Percentiles rank a stretch among this genome's conserved stretches.
Evolutionary conservation across 805 yeast species (phyloP).

Genomic region (Candida ortonii): DNA sequence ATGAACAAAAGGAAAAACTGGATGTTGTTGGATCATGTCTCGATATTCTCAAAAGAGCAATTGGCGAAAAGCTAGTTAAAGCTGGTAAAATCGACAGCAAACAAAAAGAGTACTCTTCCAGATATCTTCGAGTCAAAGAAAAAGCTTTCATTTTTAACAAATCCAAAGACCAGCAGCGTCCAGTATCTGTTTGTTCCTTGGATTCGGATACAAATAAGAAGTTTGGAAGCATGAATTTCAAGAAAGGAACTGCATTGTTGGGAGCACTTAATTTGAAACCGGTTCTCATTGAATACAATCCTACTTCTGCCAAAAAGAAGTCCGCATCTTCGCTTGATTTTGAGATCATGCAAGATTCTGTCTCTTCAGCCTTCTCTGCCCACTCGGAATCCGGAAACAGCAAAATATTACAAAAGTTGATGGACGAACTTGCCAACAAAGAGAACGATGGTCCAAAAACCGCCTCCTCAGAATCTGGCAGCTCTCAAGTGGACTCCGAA

Average conservation of each 20-base stretch:
- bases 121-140: conserved; percentile 10
- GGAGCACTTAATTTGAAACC: conserved; percentile 26
- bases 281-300: conserved; percentile 27
- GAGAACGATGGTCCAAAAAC: conserved; percentile 22
- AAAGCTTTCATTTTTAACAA: conserved; percentile 1
- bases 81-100: conserved; percentile 4
- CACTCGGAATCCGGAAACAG: conserved; percentile 14
- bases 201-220: not conserved
- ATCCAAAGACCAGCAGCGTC: not conserved
- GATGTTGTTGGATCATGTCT: conserved; percentile 16
- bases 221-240: conserved; percentile 2
- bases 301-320: conserved; percentile 25
- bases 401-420: conserved; percentile 29
- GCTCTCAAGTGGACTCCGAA: too few relatives aligned
- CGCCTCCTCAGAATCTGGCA: too few relatives aligned
- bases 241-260: conserved; percentile 13
- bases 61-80: conserved; percentile 18
- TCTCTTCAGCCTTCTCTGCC: conserved; percentile 1
- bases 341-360: conserved; percentile 14
- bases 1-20: conserved; percentile 2
- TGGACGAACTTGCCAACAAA: conserved; percentile 33
- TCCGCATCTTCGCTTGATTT: conserved; percentile 7
- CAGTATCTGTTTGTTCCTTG: not conserved
- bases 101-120: conserved; percentile 5
- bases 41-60: conserved; percentile 22